These are phyloP conservation scores for Nidularia pulvinata DNA, from an alignment of 768 basidiomycete species.

Conservation along the genomic window DNA sequence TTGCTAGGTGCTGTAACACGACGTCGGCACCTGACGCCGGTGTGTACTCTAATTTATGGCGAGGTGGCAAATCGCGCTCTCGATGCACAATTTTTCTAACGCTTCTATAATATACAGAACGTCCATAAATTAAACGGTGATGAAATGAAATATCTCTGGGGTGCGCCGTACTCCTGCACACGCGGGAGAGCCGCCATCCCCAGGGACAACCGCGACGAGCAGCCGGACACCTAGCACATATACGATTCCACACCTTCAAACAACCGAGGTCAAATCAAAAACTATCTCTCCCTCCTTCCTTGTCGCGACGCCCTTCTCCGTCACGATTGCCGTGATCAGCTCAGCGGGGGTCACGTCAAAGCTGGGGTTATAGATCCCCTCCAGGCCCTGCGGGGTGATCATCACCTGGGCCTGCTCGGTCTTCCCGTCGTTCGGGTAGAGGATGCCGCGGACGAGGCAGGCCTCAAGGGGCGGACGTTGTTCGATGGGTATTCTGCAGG, in stretches of 20 bases:
- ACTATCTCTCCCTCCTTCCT: constrained; percentile 51
- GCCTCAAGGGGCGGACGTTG: constrained; percentile 89
- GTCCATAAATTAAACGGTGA: too few relatives aligned
- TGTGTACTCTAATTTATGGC: too few relatives aligned
- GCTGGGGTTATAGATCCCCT: constrained; percentile 87
- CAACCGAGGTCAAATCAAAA: constrained; percentile 68
- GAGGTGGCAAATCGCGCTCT: too few relatives aligned
- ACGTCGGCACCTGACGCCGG: too few relatives aligned
- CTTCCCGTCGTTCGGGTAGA: constrained; percentile 55
- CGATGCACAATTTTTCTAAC: too few relatives aligned
- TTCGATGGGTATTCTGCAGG: constrained; percentile 82
- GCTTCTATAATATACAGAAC: too few relatives aligned
- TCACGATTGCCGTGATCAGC: constrained; percentile 93
- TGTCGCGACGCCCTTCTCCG: constrained; percentile 91
- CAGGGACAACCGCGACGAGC: too few relatives aligned
- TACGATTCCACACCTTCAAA: constrained; percentile 20
- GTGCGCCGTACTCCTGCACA: too few relatives aligned
- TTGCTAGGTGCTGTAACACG: too few relatives aligned
- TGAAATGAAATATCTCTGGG: too few relatives aligned
- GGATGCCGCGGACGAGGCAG: constrained; percentile 81
- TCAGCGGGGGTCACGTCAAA: constrained; percentile 97
- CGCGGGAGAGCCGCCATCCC: too few relatives aligned
- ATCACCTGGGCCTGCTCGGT: constrained; percentile 77
- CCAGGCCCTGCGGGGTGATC: constrained; percentile 71
- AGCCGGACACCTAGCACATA: not conserved